These are phyloP conservation scores for Pharus latifolius DNA, from an alignment of 176 grass and related monocot genomes.

Conservation along the genomic window DNA sequence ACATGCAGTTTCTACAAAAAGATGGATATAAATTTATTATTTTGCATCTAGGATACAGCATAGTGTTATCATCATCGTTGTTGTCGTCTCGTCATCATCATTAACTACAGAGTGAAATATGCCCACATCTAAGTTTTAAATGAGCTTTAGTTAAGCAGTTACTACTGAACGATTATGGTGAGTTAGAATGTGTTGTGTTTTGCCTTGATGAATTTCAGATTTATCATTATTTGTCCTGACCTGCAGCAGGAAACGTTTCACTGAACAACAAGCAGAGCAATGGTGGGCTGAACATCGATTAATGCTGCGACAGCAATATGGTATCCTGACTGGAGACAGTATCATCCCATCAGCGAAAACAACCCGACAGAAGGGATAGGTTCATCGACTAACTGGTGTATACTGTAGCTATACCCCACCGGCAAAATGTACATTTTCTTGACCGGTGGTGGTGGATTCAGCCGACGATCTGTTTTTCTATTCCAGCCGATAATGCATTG, in stretches of 20 bases:
- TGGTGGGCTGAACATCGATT: conserved; percentile 55
- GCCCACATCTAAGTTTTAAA: not conserved
- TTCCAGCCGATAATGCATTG: not conserved
- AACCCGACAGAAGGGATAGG: conserved; percentile 4
- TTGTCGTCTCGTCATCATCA: too few relatives aligned
- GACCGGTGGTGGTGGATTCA: not conserved
- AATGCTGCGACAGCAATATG: conserved; percentile 40
- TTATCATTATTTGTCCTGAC: not conserved
- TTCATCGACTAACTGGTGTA: conserved; percentile 3
- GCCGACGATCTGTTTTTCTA: not conserved
- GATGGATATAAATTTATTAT: too few relatives aligned
- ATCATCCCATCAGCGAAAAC: not conserved
- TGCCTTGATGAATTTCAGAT: not conserved
- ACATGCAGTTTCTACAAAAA: too few relatives aligned
- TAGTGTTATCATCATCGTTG: too few relatives aligned
- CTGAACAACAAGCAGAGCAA: conserved; percentile 42
- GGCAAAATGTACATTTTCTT: conserved; percentile 26
- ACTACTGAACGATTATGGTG: not conserved
- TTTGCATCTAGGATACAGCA: too few relatives aligned
- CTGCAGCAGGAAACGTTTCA: conserved; percentile 59
- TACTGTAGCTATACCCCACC: not conserved
- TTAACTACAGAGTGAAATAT: too few relatives aligned
- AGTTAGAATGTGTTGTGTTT: not conserved
- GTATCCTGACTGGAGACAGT: conserved; percentile 34
- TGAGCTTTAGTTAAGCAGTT: not conserved